These are phyloP conservation scores for Silene conica DNA, from an alignment of 148 eudicot genomes.

Conservation along the genomic window DNA sequence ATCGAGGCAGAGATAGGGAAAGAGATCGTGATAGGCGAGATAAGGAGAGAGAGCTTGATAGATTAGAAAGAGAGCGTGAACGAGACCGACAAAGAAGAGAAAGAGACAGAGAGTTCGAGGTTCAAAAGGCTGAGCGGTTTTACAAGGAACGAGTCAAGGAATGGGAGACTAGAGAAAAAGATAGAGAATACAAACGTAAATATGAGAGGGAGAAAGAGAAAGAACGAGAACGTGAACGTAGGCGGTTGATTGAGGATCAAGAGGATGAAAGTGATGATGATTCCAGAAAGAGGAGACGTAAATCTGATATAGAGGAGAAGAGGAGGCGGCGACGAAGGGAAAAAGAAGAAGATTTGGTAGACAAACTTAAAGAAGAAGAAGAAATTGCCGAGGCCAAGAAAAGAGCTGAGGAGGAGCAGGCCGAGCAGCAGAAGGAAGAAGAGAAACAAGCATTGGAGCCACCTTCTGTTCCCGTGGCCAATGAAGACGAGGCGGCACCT, in stretches of 20 bases:
- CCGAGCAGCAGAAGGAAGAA: constrained; percentile 46
- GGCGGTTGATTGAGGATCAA: constrained; percentile 58
- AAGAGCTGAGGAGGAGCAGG: constrained; percentile 48
- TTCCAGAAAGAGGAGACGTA: constrained; percentile 77
- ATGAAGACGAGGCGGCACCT: constrained; percentile 41
- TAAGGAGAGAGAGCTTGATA: constrained; percentile 88
- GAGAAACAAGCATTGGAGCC: constrained; percentile 39
- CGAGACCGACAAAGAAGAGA: constrained; percentile 89
- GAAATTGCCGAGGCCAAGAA: constrained; percentile 77
- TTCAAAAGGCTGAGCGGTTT: constrained; percentile 77
- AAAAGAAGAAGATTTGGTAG: constrained; percentile 82
- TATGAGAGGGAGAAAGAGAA: constrained; percentile 83
- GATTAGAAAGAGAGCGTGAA: constrained; percentile 89
- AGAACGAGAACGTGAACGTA: constrained; percentile 72
- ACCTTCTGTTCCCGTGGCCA: constrained; percentile 34
- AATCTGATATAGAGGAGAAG: constrained; percentile 66
- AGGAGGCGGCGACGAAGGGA: constrained; percentile 72
- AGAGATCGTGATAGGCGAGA: constrained; percentile 72
- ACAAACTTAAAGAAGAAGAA: constrained; percentile 75
- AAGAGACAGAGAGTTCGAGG: constrained; percentile 76
- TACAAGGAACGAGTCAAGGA: constrained; percentile 72
- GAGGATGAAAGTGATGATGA: constrained; percentile 82
- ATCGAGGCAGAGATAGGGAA: constrained; percentile 56
- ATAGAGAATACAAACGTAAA: constrained; percentile 65
- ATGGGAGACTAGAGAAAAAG: constrained; percentile 87